Percentiles rank a stretch among this genome's conserved stretches.
Conservation (phyloP, 176 grass and related monocot genomes). For the Triticum timopheevii region DNA sequence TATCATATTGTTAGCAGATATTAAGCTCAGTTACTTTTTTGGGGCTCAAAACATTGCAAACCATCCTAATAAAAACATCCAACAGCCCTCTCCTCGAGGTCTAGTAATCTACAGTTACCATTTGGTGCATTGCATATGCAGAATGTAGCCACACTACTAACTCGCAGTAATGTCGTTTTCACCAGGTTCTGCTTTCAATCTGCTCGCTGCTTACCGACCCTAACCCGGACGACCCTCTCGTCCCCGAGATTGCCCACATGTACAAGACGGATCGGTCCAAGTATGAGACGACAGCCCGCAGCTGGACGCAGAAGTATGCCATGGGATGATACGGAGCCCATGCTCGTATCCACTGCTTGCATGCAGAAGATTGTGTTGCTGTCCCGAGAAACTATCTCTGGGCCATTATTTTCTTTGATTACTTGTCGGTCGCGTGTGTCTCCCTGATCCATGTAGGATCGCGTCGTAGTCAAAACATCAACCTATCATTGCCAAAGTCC, state of each 20-base stretch:
- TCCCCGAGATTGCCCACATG: conserved; percentile 74
- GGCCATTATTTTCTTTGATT: conserved; percentile 39
- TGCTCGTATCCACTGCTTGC: conserved; percentile 25
- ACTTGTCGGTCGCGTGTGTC: conserved; percentile 29
- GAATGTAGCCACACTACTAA: not conserved
- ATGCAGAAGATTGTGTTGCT: conserved; percentile 36
- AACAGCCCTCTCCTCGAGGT: not conserved
- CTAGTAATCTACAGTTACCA: not conserved
- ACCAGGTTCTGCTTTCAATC: conserved; percentile 70
- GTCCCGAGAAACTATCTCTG: conserved; percentile 30
- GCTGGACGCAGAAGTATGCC: conserved; percentile 76
- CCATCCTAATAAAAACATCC: not conserved
- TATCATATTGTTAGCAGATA: not conserved
- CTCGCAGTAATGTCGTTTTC: not conserved
- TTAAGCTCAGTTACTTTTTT: not conserved
- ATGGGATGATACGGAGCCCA: conserved; percentile 44
- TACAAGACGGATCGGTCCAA: conserved; percentile 61
- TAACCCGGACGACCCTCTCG: conserved; percentile 72
- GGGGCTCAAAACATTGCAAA: not conserved
- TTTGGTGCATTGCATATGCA: not conserved
- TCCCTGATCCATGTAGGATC: conserved; percentile 44
- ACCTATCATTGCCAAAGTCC: conserved; percentile 22
- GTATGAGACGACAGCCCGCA: conserved; percentile 62
- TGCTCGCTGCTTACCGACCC: conserved; percentile 69
- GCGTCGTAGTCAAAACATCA: conserved; percentile 37